Conservation (phyloP, 257 asterid species). For the Nicotiana paniculata region DNA sequence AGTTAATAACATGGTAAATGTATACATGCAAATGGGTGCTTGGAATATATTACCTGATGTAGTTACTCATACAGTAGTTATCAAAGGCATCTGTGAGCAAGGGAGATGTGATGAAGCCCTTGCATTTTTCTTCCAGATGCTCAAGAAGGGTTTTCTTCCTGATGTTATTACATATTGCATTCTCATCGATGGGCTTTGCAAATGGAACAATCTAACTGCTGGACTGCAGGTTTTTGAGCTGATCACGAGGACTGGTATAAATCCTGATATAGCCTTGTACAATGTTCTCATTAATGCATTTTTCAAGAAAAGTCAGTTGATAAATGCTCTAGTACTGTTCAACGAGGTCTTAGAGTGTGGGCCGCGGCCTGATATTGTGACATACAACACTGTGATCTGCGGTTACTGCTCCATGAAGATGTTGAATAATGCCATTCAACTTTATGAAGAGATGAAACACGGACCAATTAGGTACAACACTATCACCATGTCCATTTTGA, state of each 20-base stretch:
- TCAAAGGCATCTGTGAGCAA: slow-evolving; percentile 21
- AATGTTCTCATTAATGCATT: slow-evolving; percentile 31
- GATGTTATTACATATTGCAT: slow-evolving; percentile 32
- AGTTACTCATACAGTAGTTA: slow-evolving; percentile 26
- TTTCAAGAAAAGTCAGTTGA: slow-evolving; percentile 18
- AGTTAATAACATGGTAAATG: slow-evolving; percentile 13
- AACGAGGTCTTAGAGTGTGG: slow-evolving; percentile 20
- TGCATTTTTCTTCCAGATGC: slow-evolving; percentile 26
- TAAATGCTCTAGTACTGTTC: slow-evolving; percentile 32
- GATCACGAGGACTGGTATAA: slow-evolving; percentile 25
- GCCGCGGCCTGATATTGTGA: slow-evolving; percentile 35
- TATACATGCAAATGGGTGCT: slow-evolving; percentile 23
- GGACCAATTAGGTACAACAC: slow-evolving; percentile 10
- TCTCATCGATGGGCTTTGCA: slow-evolving; percentile 36
- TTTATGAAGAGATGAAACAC: slow-evolving; percentile 23
- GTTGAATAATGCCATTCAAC: slow-evolving; percentile 27
- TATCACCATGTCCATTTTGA: slow-evolving; percentile 25
- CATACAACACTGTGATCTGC: slow-evolving; percentile 26
- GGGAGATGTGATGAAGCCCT: slow-evolving; percentile 20
- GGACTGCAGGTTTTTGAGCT: slow-evolving; percentile 23
- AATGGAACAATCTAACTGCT: slow-evolving; percentile 23
- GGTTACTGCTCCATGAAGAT: slow-evolving; percentile 31
- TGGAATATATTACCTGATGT: slow-evolving; percentile 28
- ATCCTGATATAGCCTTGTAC: slow-evolving; percentile 29
- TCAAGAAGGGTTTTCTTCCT: slow-evolving; percentile 30